These are phyloP conservation scores for Talaromyces sp. DNA, from an alignment of 2,329 filamentous ascomycete genomes.

Conservation along the genomic window DNA sequence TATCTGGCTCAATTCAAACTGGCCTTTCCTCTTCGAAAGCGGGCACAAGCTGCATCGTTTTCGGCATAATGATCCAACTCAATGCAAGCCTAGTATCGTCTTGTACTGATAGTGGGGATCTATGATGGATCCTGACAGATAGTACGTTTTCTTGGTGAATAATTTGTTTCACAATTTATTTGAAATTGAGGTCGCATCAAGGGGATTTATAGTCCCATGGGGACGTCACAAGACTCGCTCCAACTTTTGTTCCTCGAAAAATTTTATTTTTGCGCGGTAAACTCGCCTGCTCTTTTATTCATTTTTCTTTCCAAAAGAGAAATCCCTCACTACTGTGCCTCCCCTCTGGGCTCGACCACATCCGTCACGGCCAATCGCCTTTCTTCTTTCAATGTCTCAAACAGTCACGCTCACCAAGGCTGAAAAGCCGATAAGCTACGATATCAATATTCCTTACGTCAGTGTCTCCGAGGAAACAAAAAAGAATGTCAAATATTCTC, in stretches of 20 bases:
- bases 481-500: slow-evolving; percentile 41
- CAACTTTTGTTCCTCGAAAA: slow-evolving; percentile 13
- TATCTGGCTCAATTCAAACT: background rate
- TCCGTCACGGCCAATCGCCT: slow-evolving; percentile 6
- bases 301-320: background rate
- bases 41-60: slow-evolving; percentile 11
- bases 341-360: slow-evolving; percentile 14
- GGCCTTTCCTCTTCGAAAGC: background rate
- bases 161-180: slow-evolving; percentile 2
- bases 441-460: slow-evolving; percentile 51
- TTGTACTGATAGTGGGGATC: slow-evolving; percentile 2
- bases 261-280: slow-evolving; percentile 18
- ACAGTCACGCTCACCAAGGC: slow-evolving; percentile 21
- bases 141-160: background rate
- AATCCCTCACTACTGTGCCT: slow-evolving; percentile 12
- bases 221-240: slow-evolving; percentile 19
- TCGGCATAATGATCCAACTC: slow-evolving; percentile 7
- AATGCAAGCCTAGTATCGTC: slow-evolving; percentile 12
- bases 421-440: slow-evolving; percentile 41
- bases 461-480: slow-evolving; percentile 38
- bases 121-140: slow-evolving; percentile 9
- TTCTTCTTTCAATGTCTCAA: slow-evolving; percentile 18
- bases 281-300: slow-evolving; percentile 17
- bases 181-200: background rate
- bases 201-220: slow-evolving; percentile 19